Evolutionary conservation across 1,284 basidiomycete genomes (phyloP), one percentile per base, ranked within the genome.

Genomic region (Boletus mariae): DNA sequence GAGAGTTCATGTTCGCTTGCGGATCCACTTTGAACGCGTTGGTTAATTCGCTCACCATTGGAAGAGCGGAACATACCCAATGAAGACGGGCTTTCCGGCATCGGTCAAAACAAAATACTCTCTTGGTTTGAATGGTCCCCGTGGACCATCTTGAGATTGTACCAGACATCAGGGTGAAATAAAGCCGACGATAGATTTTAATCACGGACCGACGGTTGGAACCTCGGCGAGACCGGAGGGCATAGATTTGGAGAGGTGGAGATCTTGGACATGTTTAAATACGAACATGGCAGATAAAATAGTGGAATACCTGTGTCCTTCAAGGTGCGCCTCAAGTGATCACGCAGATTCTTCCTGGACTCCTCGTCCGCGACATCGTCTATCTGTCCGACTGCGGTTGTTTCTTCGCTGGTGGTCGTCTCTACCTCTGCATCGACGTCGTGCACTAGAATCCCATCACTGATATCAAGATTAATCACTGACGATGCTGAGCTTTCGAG

Each of bases 91-190:
- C 70, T 98, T 98, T 32, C 94, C 94, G 23, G 95, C 94, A 59
- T 94, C 85, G 0, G 93, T 97, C n/a, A 97, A 77, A 10, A 97
- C 83, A 64, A 90, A 96, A 69, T 96, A 98, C 63, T 90, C 82
- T 49, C 93, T 78, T n/a, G 81, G 82, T 49, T 77, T 74, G 66
- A 82, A 86, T n/a, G 67, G 56, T 17, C 60, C 60, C 2, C 51
- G 55, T 3, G 50, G 50, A 28, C 47, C 47, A 55, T 52, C 59
- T 78, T 54, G 59, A 51, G 28, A 55, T 56, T 37, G 49, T 6
- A 40, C 5, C 23, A 42, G 41, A 51, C 35, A 32, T 64, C 48
- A 63, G 52, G n/a, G 15, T 3, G 11, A 43, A 31, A 28, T 44
- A 20, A 37, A 15, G 20, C 28, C n/a, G 23, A 47, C 56, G 20